Evolutionary conservation across 140 eudicot genomes (phyloP), one percentile per base, ranked within the genome.

Genomic region (Ambrosia hybrid): DNA sequence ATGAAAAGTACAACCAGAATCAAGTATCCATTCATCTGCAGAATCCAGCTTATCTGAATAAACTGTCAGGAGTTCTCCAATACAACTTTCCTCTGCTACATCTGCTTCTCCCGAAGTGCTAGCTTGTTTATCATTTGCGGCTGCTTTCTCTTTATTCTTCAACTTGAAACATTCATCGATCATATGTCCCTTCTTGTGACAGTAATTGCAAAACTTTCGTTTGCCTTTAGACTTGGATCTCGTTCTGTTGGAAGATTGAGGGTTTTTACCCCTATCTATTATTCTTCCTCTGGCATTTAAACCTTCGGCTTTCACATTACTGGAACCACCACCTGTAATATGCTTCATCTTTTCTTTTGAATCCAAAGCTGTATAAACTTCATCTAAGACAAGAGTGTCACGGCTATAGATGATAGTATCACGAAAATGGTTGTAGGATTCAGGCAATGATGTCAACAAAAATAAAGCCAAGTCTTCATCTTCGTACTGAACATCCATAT

Each of bases 381-480:
- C 69, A 64, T 64, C 69, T 14, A 64, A 64, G 5, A 64, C 69
- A 64, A 64, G 69, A 2, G 52, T 64, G 53, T 64, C 53, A n/a
- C 69, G 52, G 14, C 34, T 38, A 15, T 64, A 64, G 3, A 64
- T 43, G 12, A 43, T 38, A 64, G 53, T 64, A 45, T 45, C 51
- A 45, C 51, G 51, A 45, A 45, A 45, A 45, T 45, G 51, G 2
- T 3, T 43, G 3, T 64, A 60, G 5, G 66, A 30, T 60, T 60
- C 66, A 45, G 66, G 66, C 66, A 60, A 60, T 2, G 66, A 34
- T 60, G 66, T 30, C 66, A 60, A 2, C 16, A 60, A 60, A 60
- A 60, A 34, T 10, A 60, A 33, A 60, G 66, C 66, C 66, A 60
- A 60, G 15, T 60, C 66, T 13, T 60, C 51, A 8, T 45, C 51